phyloP scores from a whole-genome alignment of 768 basidiomycete species.

The Lyophyllum atratum region DNA sequence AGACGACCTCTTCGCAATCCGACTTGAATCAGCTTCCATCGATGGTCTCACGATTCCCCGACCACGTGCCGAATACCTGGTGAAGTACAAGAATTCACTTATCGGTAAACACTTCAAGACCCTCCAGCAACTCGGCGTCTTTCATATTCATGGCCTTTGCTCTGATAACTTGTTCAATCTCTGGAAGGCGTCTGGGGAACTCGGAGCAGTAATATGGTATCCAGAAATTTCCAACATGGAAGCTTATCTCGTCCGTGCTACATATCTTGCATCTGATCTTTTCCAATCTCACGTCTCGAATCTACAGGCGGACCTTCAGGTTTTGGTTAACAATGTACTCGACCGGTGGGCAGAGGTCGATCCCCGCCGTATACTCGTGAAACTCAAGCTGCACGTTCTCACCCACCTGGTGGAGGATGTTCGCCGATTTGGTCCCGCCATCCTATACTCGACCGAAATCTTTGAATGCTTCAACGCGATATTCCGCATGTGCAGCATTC shows the following conservation, averaged over 20 bases:
- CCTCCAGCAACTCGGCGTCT: slow-evolving; percentile 29
- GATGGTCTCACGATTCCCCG: slow-evolving; percentile 18
- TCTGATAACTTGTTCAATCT: slow-evolving; percentile 20
- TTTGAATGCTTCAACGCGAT: slow-evolving; percentile 41
- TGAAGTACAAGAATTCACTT: slow-evolving; percentile 33
- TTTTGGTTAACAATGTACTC: slow-evolving; percentile 29
- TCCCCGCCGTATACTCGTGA: slow-evolving; percentile 26
- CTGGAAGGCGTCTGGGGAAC: slow-evolving; percentile 20
- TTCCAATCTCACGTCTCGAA: background rate
- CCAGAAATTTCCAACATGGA: slow-evolving; percentile 28
- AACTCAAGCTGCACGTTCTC: slow-evolving; percentile 32
- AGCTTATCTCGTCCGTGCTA: slow-evolving; percentile 22
- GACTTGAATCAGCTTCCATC: slow-evolving; percentile 27
- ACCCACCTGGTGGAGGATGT: slow-evolving; percentile 29
- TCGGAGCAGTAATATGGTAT: slow-evolving; percentile 34
- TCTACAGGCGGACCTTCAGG: slow-evolving; percentile 21
- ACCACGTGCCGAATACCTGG: slow-evolving; percentile 30
- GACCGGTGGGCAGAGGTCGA: slow-evolving; percentile 27
- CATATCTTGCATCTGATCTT: too few relatives aligned
- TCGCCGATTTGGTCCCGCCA: slow-evolving; percentile 25
- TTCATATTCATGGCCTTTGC: slow-evolving; percentile 31
- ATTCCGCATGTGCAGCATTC: slow-evolving; percentile 33
- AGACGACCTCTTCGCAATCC: slow-evolving; percentile 21
- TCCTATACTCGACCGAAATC: slow-evolving; percentile 26
- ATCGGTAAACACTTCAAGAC: slow-evolving; percentile 39